Evolutionary conservation across 2,329 filamentous ascomycete species (phyloP).

Genomic region (Fusarium oligoseptatum): DNA sequence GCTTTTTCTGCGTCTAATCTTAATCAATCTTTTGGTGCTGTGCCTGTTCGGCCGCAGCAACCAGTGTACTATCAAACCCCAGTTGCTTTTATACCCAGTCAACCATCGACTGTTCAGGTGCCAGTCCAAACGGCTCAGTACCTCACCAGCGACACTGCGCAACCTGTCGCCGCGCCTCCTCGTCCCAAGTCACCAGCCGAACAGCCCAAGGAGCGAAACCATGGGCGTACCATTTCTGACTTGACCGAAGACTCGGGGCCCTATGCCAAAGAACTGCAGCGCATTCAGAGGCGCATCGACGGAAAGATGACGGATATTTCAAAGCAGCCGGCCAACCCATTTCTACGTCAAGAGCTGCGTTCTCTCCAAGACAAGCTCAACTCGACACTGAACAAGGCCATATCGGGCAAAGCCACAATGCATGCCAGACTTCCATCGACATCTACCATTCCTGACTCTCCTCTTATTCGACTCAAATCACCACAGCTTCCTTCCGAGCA

Average conservation of each 20-base stretch:
- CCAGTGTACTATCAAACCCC: slow-evolving; percentile 41
- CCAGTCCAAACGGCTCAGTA: slow-evolving; percentile 27
- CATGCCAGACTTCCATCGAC: background rate
- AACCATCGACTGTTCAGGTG: slow-evolving; percentile 12
- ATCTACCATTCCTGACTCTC: slow-evolving; percentile 1
- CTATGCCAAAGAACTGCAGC: slow-evolving; percentile 40
- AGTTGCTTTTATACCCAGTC: slow-evolving; percentile 32
- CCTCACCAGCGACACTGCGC: slow-evolving; percentile 3
- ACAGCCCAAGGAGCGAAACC: background rate
- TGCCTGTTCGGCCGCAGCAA: slow-evolving; percentile 33
- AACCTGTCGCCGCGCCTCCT: background rate
- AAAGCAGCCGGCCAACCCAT: slow-evolving; percentile 36
- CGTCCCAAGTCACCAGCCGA: background rate
- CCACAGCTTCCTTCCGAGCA: background rate
- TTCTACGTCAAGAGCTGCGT: slow-evolving; percentile 43
- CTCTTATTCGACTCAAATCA: background rate
- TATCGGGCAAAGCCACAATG: slow-evolving; percentile 14
- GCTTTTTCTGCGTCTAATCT: slow-evolving; percentile 30
- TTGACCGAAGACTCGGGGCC: slow-evolving; percentile 15
- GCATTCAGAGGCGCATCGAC: slow-evolving; percentile 48
- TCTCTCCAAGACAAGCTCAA: slow-evolving; percentile 50
- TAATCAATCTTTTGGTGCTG: slow-evolving; percentile 22
- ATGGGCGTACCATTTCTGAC: background rate
- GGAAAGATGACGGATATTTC: slow-evolving; percentile 43
- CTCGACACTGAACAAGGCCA: slow-evolving; percentile 45